A percentile compares a stretch with the other conserved stretches of the same genome.
phyloP scores from a whole-genome alignment of 345 rosid genomes.

The Eucalyptus cloeziana region DNA sequence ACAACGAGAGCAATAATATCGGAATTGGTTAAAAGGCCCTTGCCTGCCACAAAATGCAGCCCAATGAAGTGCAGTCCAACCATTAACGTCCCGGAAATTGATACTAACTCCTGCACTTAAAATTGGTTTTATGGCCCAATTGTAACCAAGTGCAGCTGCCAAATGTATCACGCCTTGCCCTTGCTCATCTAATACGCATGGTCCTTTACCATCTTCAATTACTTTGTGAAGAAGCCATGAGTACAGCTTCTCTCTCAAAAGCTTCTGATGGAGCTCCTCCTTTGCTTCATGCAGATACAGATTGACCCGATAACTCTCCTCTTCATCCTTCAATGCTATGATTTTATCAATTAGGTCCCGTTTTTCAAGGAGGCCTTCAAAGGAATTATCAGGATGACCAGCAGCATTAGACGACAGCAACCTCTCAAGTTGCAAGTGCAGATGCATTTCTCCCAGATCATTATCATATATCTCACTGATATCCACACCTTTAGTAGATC shows the following conservation, averaged over 20 bases:
- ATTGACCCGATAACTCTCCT: conserved; percentile 20
- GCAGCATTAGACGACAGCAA: conserved; percentile 32
- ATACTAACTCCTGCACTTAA: conserved; percentile 65
- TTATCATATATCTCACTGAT: conserved; percentile 23
- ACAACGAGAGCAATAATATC: neutral
- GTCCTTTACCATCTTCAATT: conserved; percentile 72
- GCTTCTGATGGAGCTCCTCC: conserved; percentile 28
- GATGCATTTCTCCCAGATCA: conserved; percentile 24
- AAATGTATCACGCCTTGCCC: conserved; percentile 88
- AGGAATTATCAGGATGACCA: conserved; percentile 5
- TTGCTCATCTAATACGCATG: conserved; percentile 44
- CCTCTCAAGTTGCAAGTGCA: conserved; percentile 39
- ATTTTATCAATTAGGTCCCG: conserved; percentile 30
- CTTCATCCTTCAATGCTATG: conserved; percentile 69
- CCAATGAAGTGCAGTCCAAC: conserved; percentile 99
- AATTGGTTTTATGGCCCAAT: conserved; percentile 76
- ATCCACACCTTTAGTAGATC: conserved; percentile 31
- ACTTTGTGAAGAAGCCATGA: conserved; percentile 69
- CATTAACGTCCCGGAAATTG: conserved; percentile 80
- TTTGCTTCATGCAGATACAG: conserved; percentile 12
- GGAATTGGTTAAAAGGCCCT: conserved; percentile 1
- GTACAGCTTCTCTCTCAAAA: conserved; percentile 49
- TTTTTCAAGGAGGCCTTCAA: conserved; percentile 38
- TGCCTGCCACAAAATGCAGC: conserved; percentile 89
- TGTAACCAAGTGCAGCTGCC: conserved; percentile 79